phyloP scores from a whole-genome alignment of 2,329 filamentous ascomycete genomes.

The Diaporthe sp. region DNA sequence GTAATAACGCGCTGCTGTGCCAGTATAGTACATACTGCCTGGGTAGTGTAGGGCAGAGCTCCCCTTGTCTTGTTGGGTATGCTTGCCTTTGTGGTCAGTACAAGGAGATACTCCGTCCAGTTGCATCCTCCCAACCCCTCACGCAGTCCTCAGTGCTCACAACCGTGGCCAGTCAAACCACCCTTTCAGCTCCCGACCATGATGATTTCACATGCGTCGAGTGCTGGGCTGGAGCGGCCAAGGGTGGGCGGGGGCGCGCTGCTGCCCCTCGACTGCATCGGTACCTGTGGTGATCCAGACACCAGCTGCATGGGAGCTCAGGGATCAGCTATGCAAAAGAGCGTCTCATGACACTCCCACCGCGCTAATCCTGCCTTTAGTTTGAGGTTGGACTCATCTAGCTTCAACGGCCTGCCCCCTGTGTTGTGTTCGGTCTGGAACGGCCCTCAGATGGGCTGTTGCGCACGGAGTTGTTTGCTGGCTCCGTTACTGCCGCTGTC shows the following conservation, averaged over 20 bases:
- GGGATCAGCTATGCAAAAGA: constrained; percentile 41
- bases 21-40: not conserved
- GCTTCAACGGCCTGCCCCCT: constrained; percentile 38
- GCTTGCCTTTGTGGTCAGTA: not conserved
- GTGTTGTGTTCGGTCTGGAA: constrained; percentile 22
- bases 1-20: not conserved
- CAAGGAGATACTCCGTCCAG: not conserved
- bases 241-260: constrained; percentile 14
- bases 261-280: constrained; percentile 24
- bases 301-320: constrained; percentile 39
- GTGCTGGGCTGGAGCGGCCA: constrained; percentile 20
- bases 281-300: constrained; percentile 35
- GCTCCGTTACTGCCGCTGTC: not conserved
- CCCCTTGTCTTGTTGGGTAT: not conserved
- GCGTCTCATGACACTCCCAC: constrained; percentile 39
- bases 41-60: not conserved
- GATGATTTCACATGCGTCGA: constrained; percentile 39
- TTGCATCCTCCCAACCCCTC: constrained; percentile 12
- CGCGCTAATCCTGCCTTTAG: constrained; percentile 41
- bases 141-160: not conserved
- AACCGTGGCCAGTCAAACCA: not conserved
- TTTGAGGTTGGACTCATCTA: constrained; percentile 40
- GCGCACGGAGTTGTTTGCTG: not conserved
- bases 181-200: not conserved
- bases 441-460: constrained; percentile 8